Evolutionary conservation across 306 rosid species (phyloP), one percentile per base, ranked within the genome.

Genomic region (Cicer pinnatifidum): DNA sequence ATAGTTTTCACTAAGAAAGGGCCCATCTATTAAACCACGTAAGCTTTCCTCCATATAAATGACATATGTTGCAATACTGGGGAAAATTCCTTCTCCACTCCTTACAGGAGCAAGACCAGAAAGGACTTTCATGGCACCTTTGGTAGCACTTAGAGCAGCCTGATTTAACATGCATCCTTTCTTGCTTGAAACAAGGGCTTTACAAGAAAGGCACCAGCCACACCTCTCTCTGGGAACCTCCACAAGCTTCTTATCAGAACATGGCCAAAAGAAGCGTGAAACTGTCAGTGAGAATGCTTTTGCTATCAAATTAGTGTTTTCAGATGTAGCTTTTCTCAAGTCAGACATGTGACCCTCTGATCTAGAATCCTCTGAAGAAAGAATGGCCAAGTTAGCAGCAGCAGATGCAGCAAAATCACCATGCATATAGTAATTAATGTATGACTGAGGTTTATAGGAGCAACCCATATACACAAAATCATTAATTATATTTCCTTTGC

Each of bases 171-270:
- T 87, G 82, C 98, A 93, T 48, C 93, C 97, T 85, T 85, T 90
- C 93, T 89, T 93, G 88, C 98, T 87, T 63, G 93, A 66, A 73
- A 80, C 87, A 39, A 77, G 7, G 54, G 93, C 84, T 84, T 89
- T 89, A 80, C 98, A 93, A 71, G 98, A 87, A 74, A 89, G 87
- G 82, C 98, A 93, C 98, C 98, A 93, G 77, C 96, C 96, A 80
- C 98, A 93, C 83, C 97, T 93, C 89, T 93, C 98, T 74, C 98
- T 93, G 17, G 97, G 97, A 69, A 90, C 90, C 84, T 93, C 98
- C 78, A 81, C 85, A 63, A 85, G 93, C 88, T 93, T 93, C 85
- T 86, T 93, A 66, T 93, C 98, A 64, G 85, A 86, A 73, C 87
- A 87, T 50, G 98, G 98, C 98, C 97, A 93, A 85, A 90, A 87